Base-by-base conservation (phyloP, 768 basidiomycete genomes). In the Cystobasidiopsis lactophilus region DNA sequence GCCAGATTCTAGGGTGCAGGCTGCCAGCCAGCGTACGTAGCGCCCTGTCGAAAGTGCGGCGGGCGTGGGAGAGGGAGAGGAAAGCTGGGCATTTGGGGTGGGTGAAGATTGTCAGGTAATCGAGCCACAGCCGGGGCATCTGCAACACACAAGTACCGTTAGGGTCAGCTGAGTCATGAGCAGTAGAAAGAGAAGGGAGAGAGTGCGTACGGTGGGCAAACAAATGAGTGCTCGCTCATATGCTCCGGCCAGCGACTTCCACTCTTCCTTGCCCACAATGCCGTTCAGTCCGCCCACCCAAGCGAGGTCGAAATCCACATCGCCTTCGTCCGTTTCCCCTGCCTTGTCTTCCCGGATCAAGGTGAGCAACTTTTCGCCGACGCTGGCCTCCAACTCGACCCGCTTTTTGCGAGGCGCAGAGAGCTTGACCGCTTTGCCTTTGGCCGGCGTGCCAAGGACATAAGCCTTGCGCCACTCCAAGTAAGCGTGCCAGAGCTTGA, bases 401-500 rank as follows among this genome's bases (percentile, higher is more conserved):
- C 86, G 74, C 71, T 88, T 91, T 74, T 85, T 93, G 70, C 74
- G 79, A 11, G 85, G 86, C 1, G 85, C 82, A 2, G 82, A 75
- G 46, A 77, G 75, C 71, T 85, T 80, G 77, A 80, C 40, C 73
- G 65, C 5, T 78, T 67, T 1, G 72, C 74, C 58, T 75, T 62
- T 59, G 1, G 62, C 57, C 2, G 59, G 56, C 7, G 63, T 61
- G 2, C 91, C 93, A 10, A 91, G 71, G 3, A 96, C 84, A 67
- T 80, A 93, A 1, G 74, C 72, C 73, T 82, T 79, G 45, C 93
- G 75, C 69, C 79, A 77, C 48, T 73, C 73, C 40, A 95, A 71
- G 66, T 98, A 98, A 0, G 83, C 75, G 64, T 85, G 88, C 93
- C 93, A 96, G 50, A 96, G 69, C 66, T 93, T 88, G 76, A 85